Conservation (phyloP, 352 stramenopile species). For the Paralagenidium karlingii region DNA sequence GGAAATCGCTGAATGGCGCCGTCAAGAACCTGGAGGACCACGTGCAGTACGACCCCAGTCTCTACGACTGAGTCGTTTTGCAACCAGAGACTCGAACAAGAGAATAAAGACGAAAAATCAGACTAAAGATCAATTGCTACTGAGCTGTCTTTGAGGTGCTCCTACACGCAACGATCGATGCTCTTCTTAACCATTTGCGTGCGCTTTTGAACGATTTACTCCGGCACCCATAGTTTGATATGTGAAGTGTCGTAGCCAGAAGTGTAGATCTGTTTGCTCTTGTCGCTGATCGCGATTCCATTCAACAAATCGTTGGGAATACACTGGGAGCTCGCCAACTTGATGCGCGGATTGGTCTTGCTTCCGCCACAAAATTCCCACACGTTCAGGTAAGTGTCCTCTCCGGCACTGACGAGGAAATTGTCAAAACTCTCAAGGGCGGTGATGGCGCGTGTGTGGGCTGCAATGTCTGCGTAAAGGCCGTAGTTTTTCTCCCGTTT, state of each 20-base stretch:
- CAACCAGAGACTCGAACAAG: too few species aligned
- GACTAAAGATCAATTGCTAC: too few species aligned
- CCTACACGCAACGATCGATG: too few species aligned
- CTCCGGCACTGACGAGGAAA: slow-evolving; percentile 41
- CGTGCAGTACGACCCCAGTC: slow-evolving; percentile 73
- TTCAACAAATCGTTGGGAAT: slow-evolving; percentile 51
- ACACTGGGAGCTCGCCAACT: slow-evolving; percentile 43
- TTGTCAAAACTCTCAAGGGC: slow-evolving; percentile 37
- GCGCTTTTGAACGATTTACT: slow-evolving; percentile 13
- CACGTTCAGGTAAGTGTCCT: slow-evolving; percentile 73
- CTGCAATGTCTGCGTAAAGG: slow-evolving; percentile 47
- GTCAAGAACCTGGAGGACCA: slow-evolving; percentile 74
- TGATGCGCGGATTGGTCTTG: slow-evolving; percentile 12
- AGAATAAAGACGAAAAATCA: too few species aligned
- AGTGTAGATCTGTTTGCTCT: slow-evolving; percentile 39
- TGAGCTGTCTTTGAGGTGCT: too few species aligned
- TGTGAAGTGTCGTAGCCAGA: slow-evolving; percentile 48
- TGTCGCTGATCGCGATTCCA: slow-evolving; percentile 33
- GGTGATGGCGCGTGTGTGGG: slow-evolving; percentile 54
- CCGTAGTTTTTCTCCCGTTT: slow-evolving; percentile 22
- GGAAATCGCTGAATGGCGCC: slow-evolving; percentile 72
- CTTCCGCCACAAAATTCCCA: slow-evolving; percentile 53
- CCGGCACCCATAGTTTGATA: slow-evolving; percentile 52
- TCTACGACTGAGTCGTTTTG: slow-evolving; percentile 39
- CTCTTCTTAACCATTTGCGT: too few species aligned